Evolutionary conservation across 2,329 filamentous ascomycete species (phyloP), one percentile per base, ranked within the genome.

Genomic region (Pestalotiopsis sp.): DNA sequence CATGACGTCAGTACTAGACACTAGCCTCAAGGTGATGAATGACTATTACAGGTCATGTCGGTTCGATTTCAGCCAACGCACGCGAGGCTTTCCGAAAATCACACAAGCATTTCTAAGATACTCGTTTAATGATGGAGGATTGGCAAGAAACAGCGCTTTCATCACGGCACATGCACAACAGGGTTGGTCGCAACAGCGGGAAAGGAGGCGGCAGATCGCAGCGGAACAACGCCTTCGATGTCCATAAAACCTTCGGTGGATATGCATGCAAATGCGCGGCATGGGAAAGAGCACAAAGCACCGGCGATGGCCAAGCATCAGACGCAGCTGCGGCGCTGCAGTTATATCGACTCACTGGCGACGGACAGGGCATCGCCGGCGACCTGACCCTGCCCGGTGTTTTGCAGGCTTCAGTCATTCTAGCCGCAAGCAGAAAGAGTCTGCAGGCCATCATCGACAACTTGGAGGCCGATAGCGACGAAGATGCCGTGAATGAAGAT

Each of bases 151-250:
- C 70, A 6, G 71, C 70, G 35, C 67, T 74, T 57, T 70, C 69
- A 4, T 71, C 72, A 11, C 67, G 73, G 24, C 73, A 74, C 66
- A 67, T 73, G 7, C 73, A 74, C 66, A 74, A 74, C 66, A 72
- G 72, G 6, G 66, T 71, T 26, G 69, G 69, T 39, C 66, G 68
- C 35, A 57, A 30, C 63, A 59, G 44, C 38, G 66, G 14, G 35
- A 68, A 59, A 67, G 70, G 30, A 52, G 48, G 65, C 64, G 67
- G 48, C 66, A 70, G 35, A 59, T 38, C 65, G 5, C 62, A 39
- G 14, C 39, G 48, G 13, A 14, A 63, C 13, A 58, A 65, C 55
- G 55, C 56, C 20, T 73, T 73, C 66, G 68, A 73, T 11, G 69
- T 72, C 30, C 65, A 64, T 30, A 70, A 66, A 62, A 68, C 66